These are phyloP conservation scores for Betula pendula DNA, from an alignment of 306 rosid species.

Conservation along the genomic window DNA sequence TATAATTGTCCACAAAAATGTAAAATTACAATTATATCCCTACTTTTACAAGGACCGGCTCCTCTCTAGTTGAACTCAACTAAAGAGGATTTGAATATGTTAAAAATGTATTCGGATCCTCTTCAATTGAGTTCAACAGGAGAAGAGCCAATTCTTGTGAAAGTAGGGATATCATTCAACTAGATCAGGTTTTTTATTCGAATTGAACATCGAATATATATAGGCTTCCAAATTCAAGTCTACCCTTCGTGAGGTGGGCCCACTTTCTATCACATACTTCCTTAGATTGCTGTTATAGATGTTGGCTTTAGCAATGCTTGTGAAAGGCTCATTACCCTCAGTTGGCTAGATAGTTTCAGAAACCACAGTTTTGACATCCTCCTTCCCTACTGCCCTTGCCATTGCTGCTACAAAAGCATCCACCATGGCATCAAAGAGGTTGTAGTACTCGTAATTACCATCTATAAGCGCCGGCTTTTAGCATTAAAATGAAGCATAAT, in stretches of 20 bases:
- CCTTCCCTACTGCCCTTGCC: background rate
- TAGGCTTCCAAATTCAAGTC: background rate
- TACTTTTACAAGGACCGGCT: too few species aligned
- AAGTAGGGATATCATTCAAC: background rate
- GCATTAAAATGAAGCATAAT: background rate
- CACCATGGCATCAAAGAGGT: constrained; percentile 1
- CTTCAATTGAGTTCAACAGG: too few species aligned
- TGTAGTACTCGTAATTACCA: background rate
- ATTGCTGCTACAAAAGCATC: constrained; percentile 1
- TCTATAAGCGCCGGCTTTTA: background rate
- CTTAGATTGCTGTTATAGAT: background rate
- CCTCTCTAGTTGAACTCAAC: too few species aligned
- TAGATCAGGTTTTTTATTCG: background rate
- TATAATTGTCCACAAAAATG: too few species aligned
- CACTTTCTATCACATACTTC: background rate
- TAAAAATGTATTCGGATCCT: too few species aligned
- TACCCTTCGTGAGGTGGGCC: background rate
- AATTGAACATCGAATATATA: background rate
- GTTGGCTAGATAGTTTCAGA: constrained; percentile 11
- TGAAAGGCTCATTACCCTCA: constrained; percentile 9
- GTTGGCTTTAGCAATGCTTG: background rate
- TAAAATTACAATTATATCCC: too few species aligned
- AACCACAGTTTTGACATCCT: constrained; percentile 3
- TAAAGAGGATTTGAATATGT: too few species aligned
- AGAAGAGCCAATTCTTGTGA: too few species aligned